Conservation (phyloP, 1,139 yeast genomes). For the Spathaspora jeffriesii region DNA sequence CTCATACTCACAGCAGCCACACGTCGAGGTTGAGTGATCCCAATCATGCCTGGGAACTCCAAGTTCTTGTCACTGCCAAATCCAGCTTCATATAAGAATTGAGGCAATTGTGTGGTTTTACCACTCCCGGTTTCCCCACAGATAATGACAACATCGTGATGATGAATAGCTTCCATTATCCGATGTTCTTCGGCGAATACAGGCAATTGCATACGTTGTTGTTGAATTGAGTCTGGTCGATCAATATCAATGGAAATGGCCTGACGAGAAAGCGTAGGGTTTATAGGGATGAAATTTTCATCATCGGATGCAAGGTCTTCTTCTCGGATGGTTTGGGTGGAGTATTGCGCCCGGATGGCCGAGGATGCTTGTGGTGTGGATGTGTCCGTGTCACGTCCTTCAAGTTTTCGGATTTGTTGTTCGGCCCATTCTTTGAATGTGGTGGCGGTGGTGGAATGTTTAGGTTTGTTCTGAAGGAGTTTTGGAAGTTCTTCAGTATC, state of each 20-base stretch:
- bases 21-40: slow-evolving; percentile 96
- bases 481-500: slow-evolving; percentile 33
- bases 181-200: slow-evolving; percentile 90
- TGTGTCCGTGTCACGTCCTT: slow-evolving; percentile 49
- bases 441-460: slow-evolving; percentile 42
- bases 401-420: slow-evolving; percentile 53
- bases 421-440: slow-evolving; percentile 66
- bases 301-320: slow-evolving; percentile 64
- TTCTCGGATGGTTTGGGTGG: slow-evolving; percentile 45
- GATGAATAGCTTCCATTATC: slow-evolving; percentile 95
- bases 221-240: slow-evolving; percentile 66
- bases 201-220: slow-evolving; percentile 71
- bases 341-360: slow-evolving; percentile 45
- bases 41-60: slow-evolving; percentile 84
- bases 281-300: slow-evolving; percentile 56
- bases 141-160: slow-evolving; percentile 85
- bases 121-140: slow-evolving; percentile 96
- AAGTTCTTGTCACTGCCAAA: slow-evolving; percentile 68
- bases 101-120: slow-evolving; percentile 79
- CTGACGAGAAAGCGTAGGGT: slow-evolving; percentile 55
- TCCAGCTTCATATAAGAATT: slow-evolving; percentile 83
- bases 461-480: slow-evolving; percentile 38
- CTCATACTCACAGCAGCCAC: slow-evolving; percentile 99
- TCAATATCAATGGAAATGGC: slow-evolving; percentile 70
- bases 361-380: slow-evolving; percentile 52